Evolutionary conservation across 2,329 filamentous ascomycete species (phyloP).

Genomic region (Cordyceps cicadae): DNA sequence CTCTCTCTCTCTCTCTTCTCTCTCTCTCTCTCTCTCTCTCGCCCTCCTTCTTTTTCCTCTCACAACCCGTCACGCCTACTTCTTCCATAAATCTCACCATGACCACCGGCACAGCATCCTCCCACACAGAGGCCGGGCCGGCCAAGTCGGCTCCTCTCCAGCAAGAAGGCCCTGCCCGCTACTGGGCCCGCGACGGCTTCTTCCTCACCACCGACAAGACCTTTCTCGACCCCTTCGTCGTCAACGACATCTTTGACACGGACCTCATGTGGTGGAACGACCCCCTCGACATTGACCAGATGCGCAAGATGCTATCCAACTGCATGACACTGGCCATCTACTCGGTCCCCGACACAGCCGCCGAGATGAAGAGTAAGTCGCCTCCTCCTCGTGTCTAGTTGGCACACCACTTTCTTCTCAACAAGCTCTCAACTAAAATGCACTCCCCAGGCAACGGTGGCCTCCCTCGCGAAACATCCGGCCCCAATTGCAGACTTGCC

Average conservation of each 20-base stretch:
- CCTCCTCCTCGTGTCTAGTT: too few species aligned
- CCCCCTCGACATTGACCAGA: slow-evolving; percentile 36
- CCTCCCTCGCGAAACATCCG: slow-evolving; percentile 22
- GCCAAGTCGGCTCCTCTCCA: slow-evolving; percentile 12
- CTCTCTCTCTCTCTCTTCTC: background rate
- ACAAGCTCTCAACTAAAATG: too few species aligned
- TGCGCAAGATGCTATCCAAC: slow-evolving; percentile 46
- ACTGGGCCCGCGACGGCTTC: slow-evolving; percentile 47
- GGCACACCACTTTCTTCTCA: too few species aligned
- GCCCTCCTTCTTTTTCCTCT: background rate
- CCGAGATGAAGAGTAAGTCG: slow-evolving; percentile 30
- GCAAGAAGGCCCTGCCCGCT: slow-evolving; percentile 27
- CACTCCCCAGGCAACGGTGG: slow-evolving; percentile 23
- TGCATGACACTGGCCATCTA: slow-evolving; percentile 56
- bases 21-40: background rate
- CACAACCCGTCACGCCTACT: background rate
- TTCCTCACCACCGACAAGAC: slow-evolving; percentile 52
- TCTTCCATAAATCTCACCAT: background rate
- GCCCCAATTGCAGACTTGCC: slow-evolving; percentile 27
- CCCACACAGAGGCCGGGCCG: slow-evolving; percentile 1
- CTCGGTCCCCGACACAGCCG: slow-evolving; percentile 29
- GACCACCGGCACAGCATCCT: slow-evolving; percentile 5
- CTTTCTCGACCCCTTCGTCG: slow-evolving; percentile 43
- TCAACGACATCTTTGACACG: slow-evolving; percentile 48
- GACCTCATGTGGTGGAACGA: slow-evolving; percentile 56